Conservation (phyloP, 352 stramenopile genomes). For the Pythium sp. region DNA sequence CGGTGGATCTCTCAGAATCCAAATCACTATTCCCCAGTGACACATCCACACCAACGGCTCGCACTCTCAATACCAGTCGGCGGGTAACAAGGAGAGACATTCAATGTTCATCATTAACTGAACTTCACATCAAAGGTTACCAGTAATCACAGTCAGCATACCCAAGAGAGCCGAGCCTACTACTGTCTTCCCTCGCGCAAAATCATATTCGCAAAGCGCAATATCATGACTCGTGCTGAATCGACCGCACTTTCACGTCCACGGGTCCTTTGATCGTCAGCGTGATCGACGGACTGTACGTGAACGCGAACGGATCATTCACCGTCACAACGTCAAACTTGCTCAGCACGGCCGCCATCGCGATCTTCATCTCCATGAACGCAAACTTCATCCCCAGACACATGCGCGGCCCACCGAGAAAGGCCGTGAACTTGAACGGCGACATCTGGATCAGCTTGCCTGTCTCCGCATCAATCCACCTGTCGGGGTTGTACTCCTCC, state of each 20-base stretch:
- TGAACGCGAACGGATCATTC: constrained; percentile 22
- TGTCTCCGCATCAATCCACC: constrained; percentile 36
- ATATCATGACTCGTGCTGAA: too few relatives aligned
- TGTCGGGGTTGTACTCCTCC: constrained; percentile 41
- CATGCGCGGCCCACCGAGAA: constrained; percentile 39
- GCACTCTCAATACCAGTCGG: too few relatives aligned
- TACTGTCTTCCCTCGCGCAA: too few relatives aligned
- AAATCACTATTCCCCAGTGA: too few relatives aligned
- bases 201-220: too few relatives aligned
- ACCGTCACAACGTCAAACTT: constrained; percentile 29
- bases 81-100: too few relatives aligned
- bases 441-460: constrained; percentile 29
- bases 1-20: too few relatives aligned
- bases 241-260: constrained; percentile 1
- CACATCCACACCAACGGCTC: too few relatives aligned
- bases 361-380: constrained; percentile 43
- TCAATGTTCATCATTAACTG: too few relatives aligned
- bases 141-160: too few relatives aligned
- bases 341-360: constrained; percentile 30
- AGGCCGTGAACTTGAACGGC: constrained; percentile 41
- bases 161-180: too few relatives aligned
- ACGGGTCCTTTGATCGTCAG: constrained; percentile 28
- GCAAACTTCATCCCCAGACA: constrained; percentile 46
- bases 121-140: too few relatives aligned
- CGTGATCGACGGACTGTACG: constrained; percentile 26